These are phyloP conservation scores for Pisolithus orientalis DNA, from an alignment of 768 basidiomycete genomes.

Conservation along the genomic window DNA sequence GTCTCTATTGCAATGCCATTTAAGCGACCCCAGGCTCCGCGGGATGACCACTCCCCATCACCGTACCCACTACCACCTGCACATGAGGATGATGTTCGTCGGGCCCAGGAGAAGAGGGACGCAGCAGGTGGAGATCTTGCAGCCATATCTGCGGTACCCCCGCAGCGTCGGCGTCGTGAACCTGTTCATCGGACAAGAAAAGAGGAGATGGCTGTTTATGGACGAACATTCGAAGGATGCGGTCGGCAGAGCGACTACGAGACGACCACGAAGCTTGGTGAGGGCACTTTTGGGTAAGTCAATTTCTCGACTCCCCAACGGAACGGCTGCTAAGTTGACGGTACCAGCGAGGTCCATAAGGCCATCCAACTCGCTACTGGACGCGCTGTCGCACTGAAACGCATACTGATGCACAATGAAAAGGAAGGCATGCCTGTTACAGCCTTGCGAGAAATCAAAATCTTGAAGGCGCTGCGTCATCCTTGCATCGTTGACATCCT, in stretches of 20 bases:
- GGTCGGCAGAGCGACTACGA: slow-evolving; percentile 73
- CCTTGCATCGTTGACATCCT: slow-evolving; percentile 79
- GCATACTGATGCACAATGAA: slow-evolving; percentile 94
- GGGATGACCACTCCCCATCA: slow-evolving; percentile 40
- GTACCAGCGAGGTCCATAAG: slow-evolving; percentile 80
- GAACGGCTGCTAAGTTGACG: slow-evolving; percentile 4
- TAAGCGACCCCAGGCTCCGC: slow-evolving; percentile 43
- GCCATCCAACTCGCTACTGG: slow-evolving; percentile 62
- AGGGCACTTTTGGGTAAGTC: slow-evolving; percentile 93
- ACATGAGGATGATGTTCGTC: slow-evolving; percentile 19
- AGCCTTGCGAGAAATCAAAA: slow-evolving; percentile 94
- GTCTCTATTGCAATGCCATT: slow-evolving; percentile 37
- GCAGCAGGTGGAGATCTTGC: slow-evolving; percentile 1
- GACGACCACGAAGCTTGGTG: slow-evolving; percentile 82
- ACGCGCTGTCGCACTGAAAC: slow-evolving; percentile 77
- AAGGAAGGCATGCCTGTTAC: slow-evolving; percentile 97
- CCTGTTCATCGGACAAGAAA: slow-evolving; percentile 48
- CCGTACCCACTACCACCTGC: slow-evolving; percentile 29
- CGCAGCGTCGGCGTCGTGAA: slow-evolving; percentile 31
- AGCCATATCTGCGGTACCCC: neutral
- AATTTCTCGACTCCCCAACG: neutral
- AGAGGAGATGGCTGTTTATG: slow-evolving; percentile 65
- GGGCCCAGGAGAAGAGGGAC: slow-evolving; percentile 22
- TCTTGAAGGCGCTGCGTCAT: slow-evolving; percentile 85
- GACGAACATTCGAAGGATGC: slow-evolving; percentile 61